Evolutionary conservation across 169 alveolate species (phyloP), one percentile per base, ranked within the genome.

Genomic region (Amoebophrya sp.): DNA sequence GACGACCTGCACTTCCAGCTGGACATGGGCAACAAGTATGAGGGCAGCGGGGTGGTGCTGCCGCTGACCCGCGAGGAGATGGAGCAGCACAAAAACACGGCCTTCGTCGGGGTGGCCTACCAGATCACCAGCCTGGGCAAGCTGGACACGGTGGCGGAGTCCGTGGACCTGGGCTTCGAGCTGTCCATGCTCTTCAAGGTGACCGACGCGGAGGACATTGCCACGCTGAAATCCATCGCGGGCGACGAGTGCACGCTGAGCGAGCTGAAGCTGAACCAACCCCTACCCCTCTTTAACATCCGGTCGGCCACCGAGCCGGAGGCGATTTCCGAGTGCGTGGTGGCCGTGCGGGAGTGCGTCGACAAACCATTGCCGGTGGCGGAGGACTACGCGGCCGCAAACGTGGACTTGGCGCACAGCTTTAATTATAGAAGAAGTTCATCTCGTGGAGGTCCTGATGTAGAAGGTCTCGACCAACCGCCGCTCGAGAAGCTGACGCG

Each of bases 341-440:
- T 25, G 29, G 83, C 83, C 35, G 83, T 66, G 38, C 83, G 83
- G 38, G 83, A 66, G 83, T 66, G 83, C 83, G 83, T 66, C 10
- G 83, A 66, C 83, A 2, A 25, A 2, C 39, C 29, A 25, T 1
- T 66, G 38, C 39, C 35, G 35, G 10, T n/a, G 83, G 83, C 83
- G 38, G 38, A 66, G 83, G 32, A 66, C 10, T n/a, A 0, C 35
- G 1, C 39, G 2, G 83, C 2, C 32, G 83, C 1, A 2, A 3
- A 25, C 7, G 83, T 7, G 35, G 35, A 7, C 32, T 1, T 25
- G 10, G 54, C 54, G 54, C 54, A 12, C 54, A 12, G 54, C 54
- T 2, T 41, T 2, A 41, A 41, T 2, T 7, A 7, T 2, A 12
- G 54, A 7, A 41, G 54, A n/a, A n/a, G n/a, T n/a, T n/a, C n/a